phyloP scores from a whole-genome alignment of 768 basidiomycete genomes.

The Tulasnella sp. region DNA sequence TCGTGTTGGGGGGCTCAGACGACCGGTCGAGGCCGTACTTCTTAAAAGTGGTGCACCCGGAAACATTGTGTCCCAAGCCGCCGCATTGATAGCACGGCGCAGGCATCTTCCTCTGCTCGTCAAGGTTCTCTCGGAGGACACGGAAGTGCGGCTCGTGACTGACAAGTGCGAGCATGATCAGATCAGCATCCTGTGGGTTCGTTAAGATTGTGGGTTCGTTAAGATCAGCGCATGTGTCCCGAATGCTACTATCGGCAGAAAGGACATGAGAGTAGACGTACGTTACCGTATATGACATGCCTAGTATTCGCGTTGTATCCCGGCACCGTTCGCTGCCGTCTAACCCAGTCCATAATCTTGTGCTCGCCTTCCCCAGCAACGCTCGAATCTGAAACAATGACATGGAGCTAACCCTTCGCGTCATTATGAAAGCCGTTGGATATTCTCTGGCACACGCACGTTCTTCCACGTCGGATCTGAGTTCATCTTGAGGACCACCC shows the following conservation, averaged over 20 bases:
- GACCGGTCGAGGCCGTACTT: conserved; percentile 26
- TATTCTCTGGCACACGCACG: conserved; percentile 33
- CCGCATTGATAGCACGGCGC: conserved; percentile 92
- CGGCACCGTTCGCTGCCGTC: conserved; percentile 74
- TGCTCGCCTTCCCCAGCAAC: conserved; percentile 99
- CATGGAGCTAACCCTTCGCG: conserved; percentile 71
- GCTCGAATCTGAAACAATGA: conserved; percentile 91
- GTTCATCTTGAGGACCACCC: conserved; percentile 93
- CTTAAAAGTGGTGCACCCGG: conserved; percentile 79
- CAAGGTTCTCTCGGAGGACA: conserved; percentile 96
- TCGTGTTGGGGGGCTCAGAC: conserved; percentile 6
- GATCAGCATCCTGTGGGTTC: conserved; percentile 87
- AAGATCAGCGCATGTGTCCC: too few species aligned
- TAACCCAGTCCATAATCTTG: conserved; percentile 98
- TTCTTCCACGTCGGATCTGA: conserved; percentile 93
- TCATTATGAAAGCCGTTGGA: neutral
- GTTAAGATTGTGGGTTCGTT: too few species aligned
- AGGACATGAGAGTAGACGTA: too few species aligned
- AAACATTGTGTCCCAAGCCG: conserved; percentile 88
- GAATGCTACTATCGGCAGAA: too few species aligned
- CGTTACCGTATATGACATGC: conserved; percentile 96
- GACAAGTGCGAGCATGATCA: conserved; percentile 96
- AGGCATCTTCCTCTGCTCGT: conserved; percentile 65
- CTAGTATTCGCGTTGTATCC: conserved; percentile 91
- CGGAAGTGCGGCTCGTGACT: conserved; percentile 98